A percentile compares a stretch with the other conserved stretches of the same genome.
These are phyloP conservation scores for Eucalyptus regnans DNA, from an alignment of 345 rosid species.

Conservation along the genomic window DNA sequence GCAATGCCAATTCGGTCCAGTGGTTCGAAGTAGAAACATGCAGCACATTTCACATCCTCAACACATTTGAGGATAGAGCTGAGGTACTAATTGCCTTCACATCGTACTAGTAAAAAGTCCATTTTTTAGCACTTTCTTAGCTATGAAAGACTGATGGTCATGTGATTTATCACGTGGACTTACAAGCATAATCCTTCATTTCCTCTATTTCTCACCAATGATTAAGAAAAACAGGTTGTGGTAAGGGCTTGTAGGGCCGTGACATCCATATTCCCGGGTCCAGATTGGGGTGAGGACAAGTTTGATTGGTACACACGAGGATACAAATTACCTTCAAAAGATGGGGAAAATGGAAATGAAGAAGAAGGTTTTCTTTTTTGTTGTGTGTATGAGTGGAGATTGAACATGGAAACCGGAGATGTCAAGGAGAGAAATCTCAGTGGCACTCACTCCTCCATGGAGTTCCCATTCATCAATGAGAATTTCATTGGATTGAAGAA, in stretches of 20 bases:
- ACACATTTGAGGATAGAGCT: conserved; percentile 30
- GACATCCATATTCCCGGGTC: conserved; percentile 24
- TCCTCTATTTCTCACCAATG: background rate
- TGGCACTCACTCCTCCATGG: conserved; percentile 19
- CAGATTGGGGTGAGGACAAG: conserved; percentile 7
- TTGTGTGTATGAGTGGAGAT: conserved; percentile 27
- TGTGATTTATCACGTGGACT: background rate
- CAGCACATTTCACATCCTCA: conserved; percentile 29
- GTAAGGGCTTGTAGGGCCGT: conserved; percentile 31
- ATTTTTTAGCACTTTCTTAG: background rate
- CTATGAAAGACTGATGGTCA: background rate
- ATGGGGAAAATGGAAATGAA: background rate
- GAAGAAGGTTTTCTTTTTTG: conserved; percentile 3
- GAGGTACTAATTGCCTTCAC: conserved; percentile 12
- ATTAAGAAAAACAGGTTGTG: conserved; percentile 9
- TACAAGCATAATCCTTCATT: background rate
- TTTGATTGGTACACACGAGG: conserved; percentile 14
- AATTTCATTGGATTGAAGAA: conserved; percentile 14
- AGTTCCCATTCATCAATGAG: conserved; percentile 32
- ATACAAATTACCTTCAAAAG: background rate
- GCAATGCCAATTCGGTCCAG: conserved; percentile 16
- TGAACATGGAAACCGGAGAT: conserved; percentile 27
- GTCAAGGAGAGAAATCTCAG: conserved; percentile 23
- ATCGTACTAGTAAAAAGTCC: background rate
- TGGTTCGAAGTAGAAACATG: conserved; percentile 33